Evolutionary conservation across 2,329 filamentous ascomycete species (phyloP), one percentile per base, ranked within the genome.

Genomic region (Colletotrichum gloeosporioides): DNA sequence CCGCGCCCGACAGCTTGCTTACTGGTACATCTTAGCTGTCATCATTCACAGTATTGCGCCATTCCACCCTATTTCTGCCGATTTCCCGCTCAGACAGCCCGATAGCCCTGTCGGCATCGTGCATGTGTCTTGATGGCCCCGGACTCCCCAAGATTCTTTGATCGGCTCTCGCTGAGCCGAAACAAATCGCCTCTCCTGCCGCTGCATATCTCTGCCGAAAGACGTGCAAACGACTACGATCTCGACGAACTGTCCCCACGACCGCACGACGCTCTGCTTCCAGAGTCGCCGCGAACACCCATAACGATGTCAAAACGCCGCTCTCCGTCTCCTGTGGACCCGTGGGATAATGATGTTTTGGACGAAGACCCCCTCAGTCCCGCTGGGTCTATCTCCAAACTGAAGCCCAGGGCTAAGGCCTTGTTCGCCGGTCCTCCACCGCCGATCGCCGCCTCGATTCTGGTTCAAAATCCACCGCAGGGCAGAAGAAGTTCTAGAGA

Each of bases 371-470:
- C 49, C 5, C 16, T 61, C 15, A 84, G 80, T 77, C 81, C 80
- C 32, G 77, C 78, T 8, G 81, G 79, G 15, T 85, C 85, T 2
- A 78, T 82, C 12, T 83, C 84, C 8, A 84, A 83, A 69, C 77
- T 76, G 27, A 84, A 80, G 65, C 78, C 78, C 13, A 84, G 80
- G 12, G 75, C 82, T 10, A 84, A 80, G 15, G 76, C 82, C 4
- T 83, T 90, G 61, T 90, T 90, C 73, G 80, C 83, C 4, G 88
- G 88, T 2, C 89, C 89, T 1, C 89, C 89, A 0, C 88, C 89
- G 1, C 89, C 89, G 6, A 90, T 91, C 72, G 85, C 87, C 2
- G 78, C 82, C 8, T 89, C 89, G 0, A 82, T 85, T 4, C 74
- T 87, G 25, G 70, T 87, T 4, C 83, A 84, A 36, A 25, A 65